These are phyloP conservation scores for Colletotrichum simmondsii DNA, from an alignment of 2,329 filamentous ascomycete species.

Conservation along the genomic window DNA sequence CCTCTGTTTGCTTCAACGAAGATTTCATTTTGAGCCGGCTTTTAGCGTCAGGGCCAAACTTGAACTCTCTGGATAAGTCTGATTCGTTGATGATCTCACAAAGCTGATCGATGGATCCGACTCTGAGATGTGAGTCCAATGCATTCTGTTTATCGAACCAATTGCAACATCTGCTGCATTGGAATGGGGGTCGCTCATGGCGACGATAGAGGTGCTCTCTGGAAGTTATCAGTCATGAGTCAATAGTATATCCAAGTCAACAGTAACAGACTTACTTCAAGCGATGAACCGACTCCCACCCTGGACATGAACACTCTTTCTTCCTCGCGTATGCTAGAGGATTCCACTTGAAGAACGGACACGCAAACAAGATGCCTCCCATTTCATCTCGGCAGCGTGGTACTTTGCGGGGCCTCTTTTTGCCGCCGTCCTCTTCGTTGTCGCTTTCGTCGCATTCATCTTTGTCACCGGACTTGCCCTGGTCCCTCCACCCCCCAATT, in stretches of 20 bases:
- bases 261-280: not conserved
- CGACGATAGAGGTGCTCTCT: not conserved
- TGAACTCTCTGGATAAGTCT: not conserved
- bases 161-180: not conserved
- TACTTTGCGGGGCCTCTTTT: no score
- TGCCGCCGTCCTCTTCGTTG: no score
- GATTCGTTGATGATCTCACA: not conserved
- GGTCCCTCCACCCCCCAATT: no score
- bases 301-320: not conserved
- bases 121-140: not conserved
- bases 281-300: not conserved
- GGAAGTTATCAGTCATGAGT: not conserved
- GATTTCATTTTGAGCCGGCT: not conserved
- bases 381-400: no score
- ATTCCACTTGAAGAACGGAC: not conserved
- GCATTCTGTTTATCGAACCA: not conserved
- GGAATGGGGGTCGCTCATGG: not conserved
- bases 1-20: rapidly evolving
- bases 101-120: not conserved
- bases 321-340: not conserved
- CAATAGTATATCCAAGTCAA: not conserved
- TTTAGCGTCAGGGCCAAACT: not conserved
- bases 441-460: no score
- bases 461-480: no score
- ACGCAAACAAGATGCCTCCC: not conserved